phyloP scores from a whole-genome alignment of 345 rosid genomes.

The Schrenkiella parvula region DNA sequence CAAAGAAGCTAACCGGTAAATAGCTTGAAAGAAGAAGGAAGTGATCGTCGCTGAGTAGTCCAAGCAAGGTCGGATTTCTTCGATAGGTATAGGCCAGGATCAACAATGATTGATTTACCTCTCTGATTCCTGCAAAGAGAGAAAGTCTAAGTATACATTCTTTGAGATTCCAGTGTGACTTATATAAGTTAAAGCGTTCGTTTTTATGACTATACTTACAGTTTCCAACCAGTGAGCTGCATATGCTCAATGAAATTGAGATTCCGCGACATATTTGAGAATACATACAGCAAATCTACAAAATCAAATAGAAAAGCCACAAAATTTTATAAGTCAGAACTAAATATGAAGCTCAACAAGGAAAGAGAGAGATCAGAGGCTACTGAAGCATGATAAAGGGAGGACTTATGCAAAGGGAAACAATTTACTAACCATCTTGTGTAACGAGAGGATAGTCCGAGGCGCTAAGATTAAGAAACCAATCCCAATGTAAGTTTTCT shows the following conservation, averaged over 20 bases:
- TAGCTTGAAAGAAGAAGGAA: conserved; percentile 83
- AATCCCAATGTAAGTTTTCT: conserved; percentile 91
- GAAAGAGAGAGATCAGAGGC: background rate
- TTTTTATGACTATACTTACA: conserved; percentile 45
- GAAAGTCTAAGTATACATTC: background rate
- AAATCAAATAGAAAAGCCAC: conserved; percentile 16
- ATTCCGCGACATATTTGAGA: conserved; percentile 71
- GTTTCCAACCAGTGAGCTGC: conserved; percentile 83
- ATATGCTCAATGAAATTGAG: conserved; percentile 81
- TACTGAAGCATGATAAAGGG: background rate
- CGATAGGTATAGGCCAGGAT: conserved; percentile 87
- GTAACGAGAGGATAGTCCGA: conserved; percentile 92
- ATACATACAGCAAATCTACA: conserved; percentile 74
- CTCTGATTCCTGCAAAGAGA: conserved; percentile 61
- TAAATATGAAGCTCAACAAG: background rate
- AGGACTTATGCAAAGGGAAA: background rate
- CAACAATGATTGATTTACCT: conserved; percentile 75
- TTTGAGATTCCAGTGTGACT: background rate
- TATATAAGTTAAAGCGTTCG: background rate
- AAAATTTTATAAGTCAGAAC: background rate
- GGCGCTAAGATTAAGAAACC: conserved; percentile 94
- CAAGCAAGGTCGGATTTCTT: conserved; percentile 77
- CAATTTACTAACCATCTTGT: conserved; percentile 72
- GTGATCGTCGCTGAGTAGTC: conserved; percentile 82
- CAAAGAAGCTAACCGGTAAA: conserved; percentile 57